A percentile compares a stretch with the other conserved stretches of the same genome.
Evolutionary conservation across 2,329 filamentous ascomycete genomes (phyloP).

Genomic region (Blastomyces gilchristii): DNA sequence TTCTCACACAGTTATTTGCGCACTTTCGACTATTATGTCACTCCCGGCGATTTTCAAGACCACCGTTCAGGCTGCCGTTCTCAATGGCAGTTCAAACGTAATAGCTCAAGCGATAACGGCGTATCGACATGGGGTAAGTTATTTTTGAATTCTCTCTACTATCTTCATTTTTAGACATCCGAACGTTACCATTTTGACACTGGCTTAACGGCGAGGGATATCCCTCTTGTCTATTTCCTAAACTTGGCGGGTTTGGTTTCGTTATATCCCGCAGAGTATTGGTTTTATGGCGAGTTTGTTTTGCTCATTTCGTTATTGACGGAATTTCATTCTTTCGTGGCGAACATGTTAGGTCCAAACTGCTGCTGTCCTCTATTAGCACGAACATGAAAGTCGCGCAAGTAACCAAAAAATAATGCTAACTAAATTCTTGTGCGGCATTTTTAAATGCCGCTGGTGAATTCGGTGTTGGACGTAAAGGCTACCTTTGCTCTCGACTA

Average conservation of each 20-base stretch:
- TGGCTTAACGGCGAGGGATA: not conserved
- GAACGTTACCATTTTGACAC: not conserved
- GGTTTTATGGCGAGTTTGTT: not conserved
- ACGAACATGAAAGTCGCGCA: not conserved
- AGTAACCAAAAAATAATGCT: not conserved
- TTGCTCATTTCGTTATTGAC: not conserved
- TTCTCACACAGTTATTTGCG: not conserved
- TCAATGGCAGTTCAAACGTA: constrained; percentile 46
- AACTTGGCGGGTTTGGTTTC: not conserved
- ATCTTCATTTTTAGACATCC: not conserved
- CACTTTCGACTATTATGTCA: constrained; percentile 16
- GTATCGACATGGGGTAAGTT: constrained; percentile 36
- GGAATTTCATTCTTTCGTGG: not conserved
- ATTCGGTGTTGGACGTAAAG: constrained; percentile 18
- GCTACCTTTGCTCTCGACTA: constrained; percentile 39
- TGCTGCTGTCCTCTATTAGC: not conserved
- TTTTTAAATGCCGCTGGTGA: not conserved
- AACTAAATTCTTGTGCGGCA: not conserved
- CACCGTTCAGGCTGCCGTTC: constrained; percentile 43
- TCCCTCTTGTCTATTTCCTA: not conserved
- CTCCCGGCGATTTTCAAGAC: constrained; percentile 42
- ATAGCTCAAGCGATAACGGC: constrained; percentile 46
- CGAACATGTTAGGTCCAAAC: not conserved
- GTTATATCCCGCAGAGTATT: not conserved
- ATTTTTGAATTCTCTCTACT: constrained; percentile 3